Evolutionary conservation across 208 protist genomes (phyloP), one percentile per base, ranked within the genome.

Genomic region (Novymonas esmeraldas): DNA sequence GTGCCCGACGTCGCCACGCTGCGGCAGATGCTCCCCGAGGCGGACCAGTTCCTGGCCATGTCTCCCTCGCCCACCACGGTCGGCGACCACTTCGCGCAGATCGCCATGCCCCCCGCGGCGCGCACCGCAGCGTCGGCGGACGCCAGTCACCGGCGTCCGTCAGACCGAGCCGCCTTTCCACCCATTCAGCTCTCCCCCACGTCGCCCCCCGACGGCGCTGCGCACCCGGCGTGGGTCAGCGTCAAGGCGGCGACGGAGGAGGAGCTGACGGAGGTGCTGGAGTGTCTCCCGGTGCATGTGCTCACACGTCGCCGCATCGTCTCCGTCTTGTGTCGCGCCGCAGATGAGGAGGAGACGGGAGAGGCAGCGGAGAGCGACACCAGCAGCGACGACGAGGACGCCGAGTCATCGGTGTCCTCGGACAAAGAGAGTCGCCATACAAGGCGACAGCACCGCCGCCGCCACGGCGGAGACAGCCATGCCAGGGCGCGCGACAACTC

Each of bases 251-350:
- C 75, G 0, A 70, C 57, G 9, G 39, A 45, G 26, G 29, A 26
- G 14, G 73, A 78, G 69, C 20, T 78, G 57, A 59, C 26, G 28
- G 67, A 76, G 42, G 57, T 81, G 22, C 57, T 88, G 29, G 66
- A 73, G 31, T 78, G 63, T 58, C 74, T 88, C 29, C 82, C 82
- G 1, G 54, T 88, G 26, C 82, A 88, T 65, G 50, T 72, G 3
- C 63, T 77, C 24, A 84, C 82, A 29, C 49, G 54, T 0, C 65
- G 60, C n/a, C 67, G 66, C 26, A 60, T 84, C 13, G 33, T 78
- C 5, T 14, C 10, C 11, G 31, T 63, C 10, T 28, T 74, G 2
- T 55, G 52, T 34, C 14, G 41, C 26, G 20, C 36, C 26, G 20
- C 5, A 10, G 51, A n/a, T 39, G 36, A 39, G 3, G 22, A 2